Conservation (phyloP, 306 rosid genomes). For the Vigna hirtella region DNA sequence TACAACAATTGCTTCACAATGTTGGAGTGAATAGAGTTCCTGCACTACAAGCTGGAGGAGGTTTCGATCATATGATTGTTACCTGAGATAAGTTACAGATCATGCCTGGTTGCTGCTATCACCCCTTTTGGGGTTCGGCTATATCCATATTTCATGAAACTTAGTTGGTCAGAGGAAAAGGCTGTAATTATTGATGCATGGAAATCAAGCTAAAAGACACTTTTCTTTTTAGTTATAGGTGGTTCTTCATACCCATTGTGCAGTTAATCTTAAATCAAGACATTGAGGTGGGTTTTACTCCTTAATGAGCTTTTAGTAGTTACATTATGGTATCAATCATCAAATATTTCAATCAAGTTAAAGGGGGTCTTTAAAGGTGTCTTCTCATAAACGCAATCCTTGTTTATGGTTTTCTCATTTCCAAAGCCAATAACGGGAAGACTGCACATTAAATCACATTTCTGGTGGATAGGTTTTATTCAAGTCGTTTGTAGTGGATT, state of each 20-base stretch:
- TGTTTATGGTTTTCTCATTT: not conserved
- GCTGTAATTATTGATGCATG: constrained; percentile 13
- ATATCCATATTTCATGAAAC: constrained; percentile 9
- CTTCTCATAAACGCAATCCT: not conserved
- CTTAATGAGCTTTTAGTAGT: not conserved
- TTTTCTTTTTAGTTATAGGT: not conserved
- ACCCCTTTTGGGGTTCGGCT: not conserved
- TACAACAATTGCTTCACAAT: constrained; percentile 82
- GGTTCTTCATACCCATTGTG: constrained; percentile 2
- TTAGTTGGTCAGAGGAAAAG: constrained; percentile 4
- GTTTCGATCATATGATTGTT: constrained; percentile 88
- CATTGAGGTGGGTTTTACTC: not conserved
- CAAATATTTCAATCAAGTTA: not conserved
- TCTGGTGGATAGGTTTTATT: no score
- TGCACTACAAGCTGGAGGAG: constrained; percentile 81
- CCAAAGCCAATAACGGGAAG: no score
- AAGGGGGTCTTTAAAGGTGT: not conserved
- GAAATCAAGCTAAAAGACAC: constrained; percentile 5
- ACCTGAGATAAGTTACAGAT: constrained; percentile 41
- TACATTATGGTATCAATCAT: constrained; percentile 9
- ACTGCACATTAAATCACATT: no score
- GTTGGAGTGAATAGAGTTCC: constrained; percentile 77
- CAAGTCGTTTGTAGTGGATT: no score
- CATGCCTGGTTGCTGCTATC: constrained; percentile 8
- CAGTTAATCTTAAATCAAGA: constrained; percentile 5